A percentile compares a stretch with the other conserved stretches of the same genome.
These are phyloP conservation scores for Colletotrichum sojae DNA, from an alignment of 2,329 filamentous ascomycete genomes.

Conservation along the genomic window DNA sequence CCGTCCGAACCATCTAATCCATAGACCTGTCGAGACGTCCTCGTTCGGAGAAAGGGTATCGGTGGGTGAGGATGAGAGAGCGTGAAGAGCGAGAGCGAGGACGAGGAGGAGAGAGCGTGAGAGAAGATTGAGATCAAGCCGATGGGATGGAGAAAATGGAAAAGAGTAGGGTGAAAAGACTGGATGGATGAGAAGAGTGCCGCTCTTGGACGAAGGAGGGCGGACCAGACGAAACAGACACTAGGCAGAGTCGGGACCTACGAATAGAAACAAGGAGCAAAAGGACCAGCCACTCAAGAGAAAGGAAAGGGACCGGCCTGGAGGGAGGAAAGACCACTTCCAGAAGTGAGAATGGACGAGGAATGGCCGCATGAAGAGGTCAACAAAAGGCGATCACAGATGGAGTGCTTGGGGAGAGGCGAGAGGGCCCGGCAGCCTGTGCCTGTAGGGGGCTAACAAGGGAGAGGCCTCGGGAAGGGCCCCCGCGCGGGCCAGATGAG, in stretches of 20 bases:
- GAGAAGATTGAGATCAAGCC: conserved; percentile 35
- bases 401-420: conserved; percentile 41
- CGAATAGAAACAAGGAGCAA: conserved; percentile 53
- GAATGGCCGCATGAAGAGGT: conserved; percentile 39
- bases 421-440: conserved; percentile 8
- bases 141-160: conserved; percentile 44
- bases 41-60: conserved; percentile 7
- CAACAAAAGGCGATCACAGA: conserved; percentile 39
- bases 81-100: conserved; percentile 37
- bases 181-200: conserved; percentile 29
- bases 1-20: conserved; percentile 56
- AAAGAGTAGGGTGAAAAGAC: conserved; percentile 44
- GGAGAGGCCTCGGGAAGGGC: conserved; percentile 42
- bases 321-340: conserved; percentile 28
- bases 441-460: conserved; percentile 34
- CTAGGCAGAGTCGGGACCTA: conserved; percentile 48
- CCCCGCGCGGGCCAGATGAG: conserved; percentile 49
- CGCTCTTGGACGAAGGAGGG: conserved; percentile 46
- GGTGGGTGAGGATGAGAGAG: background rate
- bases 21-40: conserved; percentile 44
- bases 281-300: conserved; percentile 49
- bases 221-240: conserved; percentile 62
- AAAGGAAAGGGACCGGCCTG: conserved; percentile 43
- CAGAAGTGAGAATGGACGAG: conserved; percentile 26
- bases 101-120: conserved; percentile 41